These are phyloP conservation scores for Bimuria novae-zelandiae DNA, from an alignment of 2,329 filamentous ascomycete species.

Conservation along the genomic window DNA sequence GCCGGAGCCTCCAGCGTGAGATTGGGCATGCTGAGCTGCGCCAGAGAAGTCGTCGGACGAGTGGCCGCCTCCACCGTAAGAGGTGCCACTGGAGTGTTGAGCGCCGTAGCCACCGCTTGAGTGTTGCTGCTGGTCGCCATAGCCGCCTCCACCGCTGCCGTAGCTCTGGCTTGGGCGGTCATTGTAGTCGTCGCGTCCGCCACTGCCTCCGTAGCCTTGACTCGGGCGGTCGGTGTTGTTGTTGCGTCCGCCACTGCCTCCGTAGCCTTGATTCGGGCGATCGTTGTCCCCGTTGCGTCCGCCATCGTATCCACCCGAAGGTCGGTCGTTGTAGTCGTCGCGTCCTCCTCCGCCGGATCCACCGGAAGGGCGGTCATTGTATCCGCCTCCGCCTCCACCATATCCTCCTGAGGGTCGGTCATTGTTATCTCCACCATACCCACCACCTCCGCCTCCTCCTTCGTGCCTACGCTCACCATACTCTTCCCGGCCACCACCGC, in stretches of 20 bases:
- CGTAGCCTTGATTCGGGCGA: slow-evolving; percentile 9
- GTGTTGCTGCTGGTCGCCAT: slow-evolving; percentile 28
- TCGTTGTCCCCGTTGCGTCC: background rate
- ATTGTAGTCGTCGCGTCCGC: slow-evolving; percentile 10
- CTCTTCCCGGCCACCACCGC: slow-evolving; percentile 15
- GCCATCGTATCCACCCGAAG: background rate
- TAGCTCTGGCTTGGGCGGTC: slow-evolving; percentile 13
- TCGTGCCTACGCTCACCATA: slow-evolving; percentile 8
- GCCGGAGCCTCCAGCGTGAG: slow-evolving; percentile 57
- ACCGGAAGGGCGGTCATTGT: background rate
- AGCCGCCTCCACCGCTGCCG: slow-evolving; percentile 5
- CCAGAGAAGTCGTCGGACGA: slow-evolving; percentile 58
- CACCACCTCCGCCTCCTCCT: background rate
- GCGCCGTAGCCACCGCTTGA: slow-evolving; percentile 50
- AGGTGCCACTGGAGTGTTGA: slow-evolving; percentile 48
- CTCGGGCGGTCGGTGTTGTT: slow-evolving; percentile 12
- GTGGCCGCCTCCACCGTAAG: slow-evolving; percentile 48
- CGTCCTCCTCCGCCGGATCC: slow-evolving; percentile 6
- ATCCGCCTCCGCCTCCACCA: background rate
- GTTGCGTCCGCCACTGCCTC: background rate
- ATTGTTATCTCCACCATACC: slow-evolving; percentile 7
- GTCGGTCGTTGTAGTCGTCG: slow-evolving; percentile 8
- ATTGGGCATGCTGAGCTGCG: slow-evolving; percentile 60
- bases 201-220: slow-evolving; percentile 7
- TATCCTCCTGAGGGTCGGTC: slow-evolving; percentile 6